Conservation (phyloP, 1,284 basidiomycete genomes). For the Tranzscheliella williamsii region DNA sequence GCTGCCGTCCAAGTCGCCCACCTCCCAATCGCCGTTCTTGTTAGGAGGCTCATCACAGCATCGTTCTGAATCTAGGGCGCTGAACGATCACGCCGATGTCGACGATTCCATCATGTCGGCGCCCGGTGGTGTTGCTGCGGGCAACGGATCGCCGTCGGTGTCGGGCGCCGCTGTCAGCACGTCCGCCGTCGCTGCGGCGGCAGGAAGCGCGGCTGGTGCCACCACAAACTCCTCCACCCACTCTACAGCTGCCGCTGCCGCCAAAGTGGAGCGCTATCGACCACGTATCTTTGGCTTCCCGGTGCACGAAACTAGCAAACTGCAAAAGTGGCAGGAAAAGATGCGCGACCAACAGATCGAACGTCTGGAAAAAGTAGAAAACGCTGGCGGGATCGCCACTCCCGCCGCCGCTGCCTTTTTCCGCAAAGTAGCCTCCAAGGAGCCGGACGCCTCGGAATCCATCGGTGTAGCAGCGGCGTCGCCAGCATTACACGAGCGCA, state of each 20-base stretch:
- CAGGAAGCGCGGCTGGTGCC: conserved; percentile 7
- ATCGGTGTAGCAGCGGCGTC: not conserved
- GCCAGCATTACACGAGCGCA: not conserved
- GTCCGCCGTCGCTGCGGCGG: conserved; percentile 5
- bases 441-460: not conserved
- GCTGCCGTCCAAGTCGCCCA: conserved; percentile 65
- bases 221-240: conserved; percentile 3
- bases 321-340: conserved; percentile 58
- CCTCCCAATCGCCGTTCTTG: conserved; percentile 45
- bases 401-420: conserved; percentile 31
- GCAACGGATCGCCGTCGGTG: conserved; percentile 8
- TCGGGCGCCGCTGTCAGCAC: conserved; percentile 4
- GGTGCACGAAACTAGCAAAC: conserved; percentile 55
- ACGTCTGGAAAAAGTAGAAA: conserved; percentile 39
- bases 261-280: conserved; percentile 54
- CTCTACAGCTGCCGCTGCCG: conserved; percentile 33
- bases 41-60: conserved; percentile 24
- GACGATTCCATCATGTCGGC: conserved; percentile 37
- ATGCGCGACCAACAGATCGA: conserved; percentile 47
- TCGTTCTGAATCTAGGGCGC: conserved; percentile 7
- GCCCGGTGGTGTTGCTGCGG: conserved; percentile 10
- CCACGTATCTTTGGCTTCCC: conserved; percentile 61
- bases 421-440: conserved; percentile 12
- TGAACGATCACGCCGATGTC: conserved; percentile 65
- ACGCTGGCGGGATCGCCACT: conserved; percentile 28